Evolutionary conservation across 345 rosid species (phyloP).

Genomic region (Kernera saxatilis): DNA sequence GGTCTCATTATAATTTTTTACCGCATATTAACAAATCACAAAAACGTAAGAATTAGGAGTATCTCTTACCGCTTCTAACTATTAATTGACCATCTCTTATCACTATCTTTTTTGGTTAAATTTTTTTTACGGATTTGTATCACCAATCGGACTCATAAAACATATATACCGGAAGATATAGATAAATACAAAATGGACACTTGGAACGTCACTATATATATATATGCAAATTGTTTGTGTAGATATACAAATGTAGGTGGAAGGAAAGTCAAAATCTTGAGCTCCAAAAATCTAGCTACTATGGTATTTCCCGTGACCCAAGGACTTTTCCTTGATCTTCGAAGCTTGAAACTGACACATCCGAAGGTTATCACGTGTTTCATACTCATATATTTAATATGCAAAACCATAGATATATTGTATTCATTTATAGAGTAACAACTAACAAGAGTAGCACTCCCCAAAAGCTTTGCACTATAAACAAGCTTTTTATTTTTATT

Average conservation of each 20-base stretch:
- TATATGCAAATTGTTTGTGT: neutral
- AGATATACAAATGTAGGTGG: neutral
- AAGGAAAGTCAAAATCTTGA: constrained; percentile 28
- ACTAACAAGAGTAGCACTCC: neutral
- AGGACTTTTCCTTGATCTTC: constrained; percentile 23
- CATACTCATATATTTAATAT: constrained; percentile 4
- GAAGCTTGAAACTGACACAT: constrained; percentile 22
- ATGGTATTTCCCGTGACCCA: constrained; percentile 30
- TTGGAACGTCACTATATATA: neutral
- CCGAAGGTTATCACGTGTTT: constrained; percentile 23
- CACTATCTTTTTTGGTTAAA: too few species aligned
- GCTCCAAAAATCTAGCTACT: constrained; percentile 27
- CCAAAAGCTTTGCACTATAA: neutral
- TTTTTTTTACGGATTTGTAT: too few species aligned
- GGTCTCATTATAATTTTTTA: too few species aligned
- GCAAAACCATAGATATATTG: neutral
- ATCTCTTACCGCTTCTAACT: too few species aligned
- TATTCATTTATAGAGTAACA: neutral
- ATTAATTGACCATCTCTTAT: too few species aligned
- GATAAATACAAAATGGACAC: neutral
- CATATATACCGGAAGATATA: neutral
- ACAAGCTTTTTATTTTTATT: too few species aligned
- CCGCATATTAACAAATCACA: too few species aligned
- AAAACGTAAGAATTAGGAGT: too few species aligned
- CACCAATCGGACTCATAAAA: too few species aligned